phyloP scores from a whole-genome alignment of 495 filamentous ascomycete genomes.

The Aspergillus bridgeri region DNA sequence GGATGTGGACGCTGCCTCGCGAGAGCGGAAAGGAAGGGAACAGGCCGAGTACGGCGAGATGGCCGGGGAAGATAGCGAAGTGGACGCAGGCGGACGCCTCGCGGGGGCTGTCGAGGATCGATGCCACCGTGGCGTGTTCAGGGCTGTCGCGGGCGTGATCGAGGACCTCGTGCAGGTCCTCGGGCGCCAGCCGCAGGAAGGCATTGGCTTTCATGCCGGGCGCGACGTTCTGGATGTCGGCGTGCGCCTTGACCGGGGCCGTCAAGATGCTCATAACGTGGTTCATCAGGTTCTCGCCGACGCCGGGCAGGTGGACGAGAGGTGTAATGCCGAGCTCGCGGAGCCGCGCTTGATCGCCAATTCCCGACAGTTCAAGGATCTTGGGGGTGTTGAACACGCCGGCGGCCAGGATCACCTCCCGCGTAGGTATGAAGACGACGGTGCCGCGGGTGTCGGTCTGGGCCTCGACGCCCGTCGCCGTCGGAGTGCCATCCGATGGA shows the following conservation, averaged over 20 bases:
- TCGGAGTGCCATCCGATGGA: conserved; percentile 1
- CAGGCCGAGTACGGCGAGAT: neutral
- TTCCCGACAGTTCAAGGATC: conserved; percentile 51
- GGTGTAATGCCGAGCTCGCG: conserved; percentile 22
- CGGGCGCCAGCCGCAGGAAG: neutral
- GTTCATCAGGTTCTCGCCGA: neutral
- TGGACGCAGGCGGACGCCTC: neutral
- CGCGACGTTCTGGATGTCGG: neutral
- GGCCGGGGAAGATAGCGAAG: neutral
- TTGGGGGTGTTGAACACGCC: conserved; percentile 53
- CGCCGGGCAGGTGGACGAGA: conserved; percentile 24
- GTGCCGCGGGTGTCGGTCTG: neutral
- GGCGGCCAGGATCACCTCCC: conserved; percentile 53
- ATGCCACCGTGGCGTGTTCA: neutral
- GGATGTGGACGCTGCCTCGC: neutral
- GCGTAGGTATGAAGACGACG: neutral
- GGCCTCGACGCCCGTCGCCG: conserved; percentile 32
- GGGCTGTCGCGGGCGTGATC: neutral
- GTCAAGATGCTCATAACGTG: neutral
- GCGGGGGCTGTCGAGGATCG: neutral
- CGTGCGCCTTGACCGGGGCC: neutral
- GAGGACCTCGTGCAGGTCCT: neutral
- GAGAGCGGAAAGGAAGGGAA: neutral
- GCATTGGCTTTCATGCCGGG: neutral
- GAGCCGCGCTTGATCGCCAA: conserved; percentile 22